Conservation (phyloP, 495 filamentous ascomycete species). For the Trichoderma parareesei region DNA sequence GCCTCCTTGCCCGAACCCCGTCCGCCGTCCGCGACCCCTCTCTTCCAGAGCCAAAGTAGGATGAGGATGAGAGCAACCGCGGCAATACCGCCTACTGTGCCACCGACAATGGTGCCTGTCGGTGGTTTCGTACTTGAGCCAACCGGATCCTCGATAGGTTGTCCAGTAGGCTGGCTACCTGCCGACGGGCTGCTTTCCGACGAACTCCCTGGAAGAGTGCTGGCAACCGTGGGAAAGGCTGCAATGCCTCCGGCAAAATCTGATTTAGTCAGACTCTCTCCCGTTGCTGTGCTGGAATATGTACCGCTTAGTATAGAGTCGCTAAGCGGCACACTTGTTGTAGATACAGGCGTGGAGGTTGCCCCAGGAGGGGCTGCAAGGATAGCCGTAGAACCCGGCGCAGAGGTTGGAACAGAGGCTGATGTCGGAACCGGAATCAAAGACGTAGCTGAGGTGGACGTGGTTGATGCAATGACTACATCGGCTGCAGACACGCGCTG, state of each 20-base stretch:
- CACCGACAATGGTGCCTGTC: slow-evolving; percentile 8
- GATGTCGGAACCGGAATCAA: not conserved
- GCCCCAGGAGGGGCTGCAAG: not conserved
- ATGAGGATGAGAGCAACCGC: slow-evolving; percentile 14
- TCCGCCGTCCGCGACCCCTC: not conserved
- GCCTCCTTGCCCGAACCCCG: not conserved
- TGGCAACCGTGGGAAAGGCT: not conserved
- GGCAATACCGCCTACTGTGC: slow-evolving; percentile 39
- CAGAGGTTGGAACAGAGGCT: not conserved
- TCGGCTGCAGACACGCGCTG: not conserved
- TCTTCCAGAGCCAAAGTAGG: slow-evolving; percentile 28
- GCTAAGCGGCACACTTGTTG: not conserved
- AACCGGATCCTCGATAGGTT: not conserved
- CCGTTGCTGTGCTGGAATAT: not conserved
- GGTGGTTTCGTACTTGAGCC: not conserved
- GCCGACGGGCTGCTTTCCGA: not conserved
- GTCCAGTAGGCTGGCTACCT: not conserved
- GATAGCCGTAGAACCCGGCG: not conserved
- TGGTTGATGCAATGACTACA: not conserved
- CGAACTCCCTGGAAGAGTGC: not conserved
- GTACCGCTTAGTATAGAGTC: not conserved
- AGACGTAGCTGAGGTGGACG: not conserved
- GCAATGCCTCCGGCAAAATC: not conserved
- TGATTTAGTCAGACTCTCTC: not conserved
- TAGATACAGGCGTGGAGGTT: not conserved